Evolutionary conservation across 306 rosid genomes (phyloP), one percentile per base, ranked within the genome.

Genomic region (Dicorynia guianensis): DNA sequence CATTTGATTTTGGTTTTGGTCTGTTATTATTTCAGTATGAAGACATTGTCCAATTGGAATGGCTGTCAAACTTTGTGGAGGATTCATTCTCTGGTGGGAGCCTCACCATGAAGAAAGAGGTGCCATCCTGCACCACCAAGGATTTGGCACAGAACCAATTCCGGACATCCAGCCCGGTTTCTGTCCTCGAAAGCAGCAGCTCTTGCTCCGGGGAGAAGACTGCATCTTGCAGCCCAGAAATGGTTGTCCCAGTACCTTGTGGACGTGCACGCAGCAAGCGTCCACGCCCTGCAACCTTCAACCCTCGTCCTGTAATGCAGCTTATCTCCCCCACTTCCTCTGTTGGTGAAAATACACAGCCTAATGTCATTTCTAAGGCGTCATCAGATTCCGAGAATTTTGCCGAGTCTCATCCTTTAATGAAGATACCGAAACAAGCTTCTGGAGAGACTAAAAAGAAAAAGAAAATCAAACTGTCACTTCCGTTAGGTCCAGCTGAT

Each of bases 231-330:
- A 82, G 88, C 79, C 89, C 92, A 0, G 90, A 88, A 58, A 35
- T 82, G 18, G 67, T 82, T 55, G 56, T 85, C 9, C 87, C 87
- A 0, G 81, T 86, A 2, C 86, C 89, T 7, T 76, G 97, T 10
- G 97, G 93, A 1, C 96, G 98, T 18, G 93, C 98, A 38, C 93
- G 98, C 68, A 95, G 93, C 92, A 95, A 95, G 82, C 98, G 99
- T 13, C 92, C 96, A 36, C 93, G 99, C 46, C 99, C 97, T 0
- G 72, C 93, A 0, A 69, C 96, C 4, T 95, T 95, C 90, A 90
- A 82, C 56, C 97, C 97, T 17, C 92, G 96, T 5, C 58, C 89
- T 0, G 91, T 92, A 0, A 86, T 86, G 82, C 87, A 90, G 15
- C 91, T 92, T 18, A 89, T 89, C 59, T 92, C 98, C 46, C 97